phyloP scores from a whole-genome alignment of 179 eudicot genomes.

The Kewa caespitosa region DNA sequence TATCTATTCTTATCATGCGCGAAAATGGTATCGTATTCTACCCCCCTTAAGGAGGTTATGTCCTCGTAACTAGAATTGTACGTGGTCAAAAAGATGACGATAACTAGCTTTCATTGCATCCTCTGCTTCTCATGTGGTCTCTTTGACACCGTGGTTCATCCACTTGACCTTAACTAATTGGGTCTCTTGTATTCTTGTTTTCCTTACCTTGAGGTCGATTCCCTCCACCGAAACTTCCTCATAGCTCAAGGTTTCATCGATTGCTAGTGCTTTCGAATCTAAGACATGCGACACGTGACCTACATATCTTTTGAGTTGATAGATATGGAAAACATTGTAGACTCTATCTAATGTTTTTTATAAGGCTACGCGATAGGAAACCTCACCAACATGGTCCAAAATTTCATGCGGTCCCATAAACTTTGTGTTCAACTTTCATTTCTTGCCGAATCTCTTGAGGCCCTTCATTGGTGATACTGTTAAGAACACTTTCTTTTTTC shows the following conservation, averaged over 20 bases:
- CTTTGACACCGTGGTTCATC: background rate
- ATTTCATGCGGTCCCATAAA: constrained; percentile 4
- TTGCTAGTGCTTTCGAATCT: background rate
- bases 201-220: background rate
- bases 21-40: too few relatives aligned
- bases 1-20: too few relatives aligned
- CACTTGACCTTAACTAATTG: background rate
- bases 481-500: constrained; percentile 3
- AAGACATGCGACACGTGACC: background rate
- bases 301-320: background rate
- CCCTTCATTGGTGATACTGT: background rate
- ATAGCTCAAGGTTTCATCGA: background rate
- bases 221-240: background rate
- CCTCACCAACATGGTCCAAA: background rate
- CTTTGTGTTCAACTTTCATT: constrained; percentile 14
- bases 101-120: too few relatives aligned
- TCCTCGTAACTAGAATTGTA: too few relatives aligned
- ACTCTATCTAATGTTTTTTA: background rate
- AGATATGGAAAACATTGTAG: constrained; percentile 11
- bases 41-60: too few relatives aligned
- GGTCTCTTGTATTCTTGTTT: background rate
- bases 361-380: background rate
- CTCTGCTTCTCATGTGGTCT: background rate
- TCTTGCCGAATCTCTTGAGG: background rate
- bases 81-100: background rate